Evolutionary conservation across 139 green algal species (phyloP), one percentile per base, ranked within the genome.

Genomic region (Chlamydomonas asymmetrica): DNA sequence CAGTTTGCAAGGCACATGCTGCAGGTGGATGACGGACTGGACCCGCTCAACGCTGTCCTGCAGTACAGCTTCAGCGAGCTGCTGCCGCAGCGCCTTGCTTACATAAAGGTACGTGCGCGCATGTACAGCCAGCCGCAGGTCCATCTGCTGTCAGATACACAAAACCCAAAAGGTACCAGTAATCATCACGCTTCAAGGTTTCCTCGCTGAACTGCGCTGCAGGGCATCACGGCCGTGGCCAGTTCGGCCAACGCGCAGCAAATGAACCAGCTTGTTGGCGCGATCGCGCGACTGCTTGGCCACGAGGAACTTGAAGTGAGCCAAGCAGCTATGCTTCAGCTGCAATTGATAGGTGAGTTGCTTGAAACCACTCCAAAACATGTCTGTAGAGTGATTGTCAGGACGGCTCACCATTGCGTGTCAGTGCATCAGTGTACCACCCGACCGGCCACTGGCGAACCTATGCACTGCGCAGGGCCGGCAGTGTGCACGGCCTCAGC

Each of bases 11-110:
- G n/a, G n/a, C n/a, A n/a, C n/a, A n/a, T n/a, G n/a, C n/a, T n/a
- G 41, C 56, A 75, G 75, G 73, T 81, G 40, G 75, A 81, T 38
- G 75, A 75, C 13, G 71, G 32, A 0, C 50, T 63, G 6, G 60
- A 67, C 18, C 48, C 75, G 1, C 4, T 63, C 1, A 59, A 81
- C 9, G 66, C 63, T 0, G 63, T 75, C 31, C 35, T 72, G 0
- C 71, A 69, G 57, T 75, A 81, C 75, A 75, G 75, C 59, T 43
- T 66, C 20, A 81, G 75, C 59, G 25, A 74, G 3, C 39, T 71
- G 37, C 64, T 69, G 10, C 27, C 32, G 22, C 48, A 65, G 13
- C 66, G 75, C 1, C 60, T 75, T 22, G 37, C 35, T 0, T 75
- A 75, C 57, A 32, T 81, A 31, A 74, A 75, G 59, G 75, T 81